These are phyloP conservation scores for Henckelia pumila DNA, from an alignment of 257 asterid species.

Conservation along the genomic window DNA sequence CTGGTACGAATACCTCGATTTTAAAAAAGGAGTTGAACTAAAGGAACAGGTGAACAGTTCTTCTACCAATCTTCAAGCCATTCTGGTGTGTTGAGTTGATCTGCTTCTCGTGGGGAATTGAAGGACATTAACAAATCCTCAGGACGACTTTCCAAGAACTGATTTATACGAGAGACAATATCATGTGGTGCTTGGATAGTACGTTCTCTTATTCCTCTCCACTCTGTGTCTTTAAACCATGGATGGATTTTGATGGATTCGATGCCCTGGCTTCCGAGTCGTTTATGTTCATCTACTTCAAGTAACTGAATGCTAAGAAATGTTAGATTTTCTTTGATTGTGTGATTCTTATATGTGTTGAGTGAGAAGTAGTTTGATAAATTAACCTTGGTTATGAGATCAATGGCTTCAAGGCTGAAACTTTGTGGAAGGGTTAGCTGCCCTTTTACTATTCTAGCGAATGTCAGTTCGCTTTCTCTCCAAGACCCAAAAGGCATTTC, in stretches of 20 bases:
- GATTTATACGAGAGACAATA: slow-evolving; percentile 61
- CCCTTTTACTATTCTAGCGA: slow-evolving; percentile 79
- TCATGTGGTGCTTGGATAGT: slow-evolving; percentile 51
- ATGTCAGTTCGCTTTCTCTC: slow-evolving; percentile 93
- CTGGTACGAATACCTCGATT: background rate
- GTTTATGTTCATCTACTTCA: slow-evolving; percentile 71
- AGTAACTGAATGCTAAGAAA: slow-evolving; percentile 50
- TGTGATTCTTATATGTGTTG: background rate
- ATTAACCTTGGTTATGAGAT: slow-evolving; percentile 80
- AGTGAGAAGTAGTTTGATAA: slow-evolving; percentile 5
- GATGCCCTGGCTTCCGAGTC: slow-evolving; percentile 77
- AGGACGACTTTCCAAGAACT: slow-evolving; percentile 41
- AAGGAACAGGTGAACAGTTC: slow-evolving; percentile 3
- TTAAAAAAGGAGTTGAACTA: background rate
- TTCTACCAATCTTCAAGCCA: slow-evolving; percentile 91
- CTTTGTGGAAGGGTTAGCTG: slow-evolving; percentile 71
- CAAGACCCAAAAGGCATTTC: slow-evolving; percentile 98
- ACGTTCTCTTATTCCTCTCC: slow-evolving; percentile 57
- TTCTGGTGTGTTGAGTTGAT: slow-evolving; percentile 62
- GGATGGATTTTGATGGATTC: slow-evolving; percentile 73
- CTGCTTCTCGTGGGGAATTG: slow-evolving; percentile 48
- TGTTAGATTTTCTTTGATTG: slow-evolving; percentile 23
- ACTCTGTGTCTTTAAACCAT: slow-evolving; percentile 72
- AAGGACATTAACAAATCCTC: slow-evolving; percentile 39
- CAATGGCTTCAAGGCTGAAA: slow-evolving; percentile 65